phyloP scores from a whole-genome alignment of 371 early-diverging fungal genomes.

The Syncephalis plumigaleata region DNA sequence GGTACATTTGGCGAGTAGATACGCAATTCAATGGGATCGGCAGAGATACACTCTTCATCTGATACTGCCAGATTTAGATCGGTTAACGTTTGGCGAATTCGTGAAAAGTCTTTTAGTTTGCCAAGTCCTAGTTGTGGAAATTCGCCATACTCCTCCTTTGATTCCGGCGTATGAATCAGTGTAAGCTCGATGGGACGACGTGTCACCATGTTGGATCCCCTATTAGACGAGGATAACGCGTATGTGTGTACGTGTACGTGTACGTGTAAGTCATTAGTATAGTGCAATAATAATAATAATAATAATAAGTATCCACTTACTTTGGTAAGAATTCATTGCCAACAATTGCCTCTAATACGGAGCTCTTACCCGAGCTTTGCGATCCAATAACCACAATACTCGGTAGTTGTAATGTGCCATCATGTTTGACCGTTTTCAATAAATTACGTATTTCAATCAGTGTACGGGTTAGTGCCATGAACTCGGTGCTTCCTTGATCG shows the following conservation, averaged over 20 bases:
- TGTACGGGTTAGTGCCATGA: conserved; percentile 82
- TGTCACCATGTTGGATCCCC: conserved; percentile 97
- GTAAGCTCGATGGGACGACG: conserved; percentile 97
- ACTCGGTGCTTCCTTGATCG: conserved; percentile 33
- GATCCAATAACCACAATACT: conserved; percentile 96
- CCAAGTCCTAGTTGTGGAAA: conserved; percentile 84
- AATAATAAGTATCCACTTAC: conserved; percentile 21
- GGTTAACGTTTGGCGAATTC: conserved; percentile 75
- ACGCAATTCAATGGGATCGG: conserved; percentile 84
- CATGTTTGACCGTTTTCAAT: conserved; percentile 62
- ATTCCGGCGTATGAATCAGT: conserved; percentile 76
- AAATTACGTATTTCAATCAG: conserved; percentile 88
- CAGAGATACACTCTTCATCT: conserved; percentile 81
- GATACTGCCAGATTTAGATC: conserved; percentile 89
- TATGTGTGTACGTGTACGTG: too few relatives aligned
- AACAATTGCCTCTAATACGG: conserved; percentile 97
- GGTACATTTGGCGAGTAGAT: conserved; percentile 90
- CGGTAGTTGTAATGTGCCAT: conserved; percentile 69
- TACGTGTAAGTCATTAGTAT: too few relatives aligned
- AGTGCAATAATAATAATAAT: neutral
- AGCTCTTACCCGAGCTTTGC: conserved; percentile 97
- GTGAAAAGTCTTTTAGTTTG: conserved; percentile 68
- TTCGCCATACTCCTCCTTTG: conserved; percentile 81
- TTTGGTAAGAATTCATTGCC: conserved; percentile 97
- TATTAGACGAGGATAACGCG: too few relatives aligned